Conservation (phyloP, 495 filamentous ascomycete species). For the Neurospora sp. region DNA sequence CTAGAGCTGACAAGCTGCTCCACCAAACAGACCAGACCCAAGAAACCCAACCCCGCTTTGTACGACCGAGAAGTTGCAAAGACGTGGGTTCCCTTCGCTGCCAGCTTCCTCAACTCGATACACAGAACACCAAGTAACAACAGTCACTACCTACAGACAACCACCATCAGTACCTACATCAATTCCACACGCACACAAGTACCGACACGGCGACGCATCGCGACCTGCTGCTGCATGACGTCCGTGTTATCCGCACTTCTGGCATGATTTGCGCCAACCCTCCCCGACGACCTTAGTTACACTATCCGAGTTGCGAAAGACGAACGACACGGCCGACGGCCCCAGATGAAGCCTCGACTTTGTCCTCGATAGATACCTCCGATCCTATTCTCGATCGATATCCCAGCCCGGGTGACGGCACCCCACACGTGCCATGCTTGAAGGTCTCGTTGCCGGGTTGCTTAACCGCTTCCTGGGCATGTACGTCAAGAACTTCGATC, state of each 20-base stretch:
- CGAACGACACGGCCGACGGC: not conserved
- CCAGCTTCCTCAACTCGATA: not conserved
- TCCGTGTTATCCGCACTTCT: not conserved
- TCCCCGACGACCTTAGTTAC: not conserved
- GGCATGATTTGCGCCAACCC: constrained; percentile 5
- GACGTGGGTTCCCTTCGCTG: not conserved
- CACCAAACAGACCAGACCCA: not conserved
- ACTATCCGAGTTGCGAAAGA: not conserved
- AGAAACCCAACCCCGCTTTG: not conserved
- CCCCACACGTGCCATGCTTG: constrained; percentile 42
- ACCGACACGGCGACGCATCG: not conserved
- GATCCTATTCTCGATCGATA: not conserved
- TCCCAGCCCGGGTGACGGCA: constrained; percentile 48
- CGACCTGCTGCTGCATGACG: constrained; percentile 3
- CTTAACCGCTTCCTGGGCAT: constrained; percentile 98
- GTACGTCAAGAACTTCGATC: constrained; percentile 98
- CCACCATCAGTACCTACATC: not conserved
- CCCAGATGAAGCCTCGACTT: constrained; percentile 25
- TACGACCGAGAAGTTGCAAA: not conserved
- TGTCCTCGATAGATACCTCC: constrained; percentile 16
- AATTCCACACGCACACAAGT: not conserved
- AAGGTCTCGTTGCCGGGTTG: constrained; percentile 71
- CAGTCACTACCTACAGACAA: not conserved
- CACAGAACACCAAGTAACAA: not conserved
- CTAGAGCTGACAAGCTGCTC: not conserved